These are phyloP conservation scores for Azolla pinnata DNA, from an alignment of 75 land plant genomes.

Conservation along the genomic window DNA sequence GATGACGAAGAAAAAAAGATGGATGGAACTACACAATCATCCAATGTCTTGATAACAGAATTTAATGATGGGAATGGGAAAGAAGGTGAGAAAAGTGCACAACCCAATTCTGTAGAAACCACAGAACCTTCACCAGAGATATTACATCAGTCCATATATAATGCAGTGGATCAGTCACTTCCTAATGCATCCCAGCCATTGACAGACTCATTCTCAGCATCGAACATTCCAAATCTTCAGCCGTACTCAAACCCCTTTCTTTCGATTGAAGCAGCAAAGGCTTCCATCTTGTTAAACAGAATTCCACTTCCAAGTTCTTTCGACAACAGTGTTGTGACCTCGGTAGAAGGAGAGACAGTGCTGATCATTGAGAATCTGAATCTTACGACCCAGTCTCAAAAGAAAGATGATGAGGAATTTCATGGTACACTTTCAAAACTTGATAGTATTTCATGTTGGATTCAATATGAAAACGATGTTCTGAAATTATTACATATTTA, in stretches of 20 bases:
- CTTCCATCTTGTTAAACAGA: not conserved
- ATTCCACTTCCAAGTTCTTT: not conserved
- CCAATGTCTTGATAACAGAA: too few relatives aligned
- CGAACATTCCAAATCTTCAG: too few relatives aligned
- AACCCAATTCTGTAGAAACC: too few relatives aligned
- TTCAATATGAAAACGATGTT: too few relatives aligned
- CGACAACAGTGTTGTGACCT: not conserved
- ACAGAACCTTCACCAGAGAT: too few relatives aligned
- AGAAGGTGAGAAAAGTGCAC: too few relatives aligned
- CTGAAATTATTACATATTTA: too few relatives aligned
- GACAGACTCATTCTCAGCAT: too few relatives aligned
- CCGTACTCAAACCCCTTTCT: too few relatives aligned
- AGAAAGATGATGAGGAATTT: not conserved
- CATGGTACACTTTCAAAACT: not conserved
- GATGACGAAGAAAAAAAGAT: too few relatives aligned
- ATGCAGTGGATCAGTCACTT: not conserved
- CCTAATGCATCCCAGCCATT: not conserved
- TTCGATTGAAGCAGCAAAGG: not conserved
- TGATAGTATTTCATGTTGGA: not conserved
- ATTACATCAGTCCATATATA: not conserved
- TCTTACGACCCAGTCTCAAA: not conserved
- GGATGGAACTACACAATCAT: too few relatives aligned
- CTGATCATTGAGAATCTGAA: not conserved
- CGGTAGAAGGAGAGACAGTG: conserved; percentile 1
- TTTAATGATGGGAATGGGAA: too few relatives aligned